Base-by-base conservation (phyloP, 768 basidiomycete species). In the Nidularia sp. region DNA sequence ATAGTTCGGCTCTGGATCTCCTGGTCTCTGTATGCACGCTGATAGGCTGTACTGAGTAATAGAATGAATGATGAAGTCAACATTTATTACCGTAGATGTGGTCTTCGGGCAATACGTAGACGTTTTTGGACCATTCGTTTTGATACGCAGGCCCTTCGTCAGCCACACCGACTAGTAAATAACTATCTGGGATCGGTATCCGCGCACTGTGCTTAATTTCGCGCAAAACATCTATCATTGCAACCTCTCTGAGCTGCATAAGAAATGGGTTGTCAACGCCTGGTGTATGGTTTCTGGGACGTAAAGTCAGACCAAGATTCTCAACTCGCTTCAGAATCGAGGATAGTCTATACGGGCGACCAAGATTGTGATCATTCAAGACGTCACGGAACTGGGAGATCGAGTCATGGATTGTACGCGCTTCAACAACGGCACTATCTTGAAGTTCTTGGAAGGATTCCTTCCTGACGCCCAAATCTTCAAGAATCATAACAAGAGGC, bases 111-210 rank as follows among this genome's bases (percentile, higher is more conserved):
- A 92, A 67, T 34, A 62, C 70, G 60, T 73, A 85, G 1, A 87
- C 77, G 55, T 86, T 75, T 35, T 76, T 60, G 49, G 67, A 60
- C 1, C 84, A 84, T n/a, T 64, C 68, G 6, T 63, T 55, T 42
- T 61, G 62, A 55, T 89, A 88, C 0, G 84, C 80, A 0, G 84
- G 81, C 0, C 89, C 89, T 66, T 93, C 89, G 58, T 94, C 92
- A 2, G 89, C 86, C 6, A 93, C 79, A 1, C 93, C 92, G 8
- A 92, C 87, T 1, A 94, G 74, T 29, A 84, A 73, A 53, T 82
- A 82, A 54, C 84, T 84, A 0, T 82, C 69, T 0, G 84, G 84
- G 7, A 94, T 77, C 3, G 76, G 81, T 29, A 94, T 88, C 6
- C 89, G 75, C 0, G 91, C 91, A 36, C 75, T 71, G 57, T 89